These are phyloP conservation scores for Dothideomycetidae sp. DNA, from an alignment of 2,329 filamentous ascomycete genomes.

Conservation along the genomic window DNA sequence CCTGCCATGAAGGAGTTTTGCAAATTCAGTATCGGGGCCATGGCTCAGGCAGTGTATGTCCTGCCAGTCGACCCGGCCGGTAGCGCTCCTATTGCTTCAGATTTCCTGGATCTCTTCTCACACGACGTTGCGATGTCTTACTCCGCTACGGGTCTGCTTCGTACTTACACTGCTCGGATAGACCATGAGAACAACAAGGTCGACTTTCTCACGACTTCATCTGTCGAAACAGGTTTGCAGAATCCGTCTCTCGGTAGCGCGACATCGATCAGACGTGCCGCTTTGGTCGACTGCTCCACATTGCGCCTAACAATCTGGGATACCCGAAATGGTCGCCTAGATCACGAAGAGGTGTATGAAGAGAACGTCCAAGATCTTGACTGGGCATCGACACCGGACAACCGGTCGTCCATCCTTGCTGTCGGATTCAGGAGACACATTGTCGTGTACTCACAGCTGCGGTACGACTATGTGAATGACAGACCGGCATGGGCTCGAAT, in stretches of 20 bases:
- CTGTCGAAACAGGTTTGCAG: conserved; percentile 61
- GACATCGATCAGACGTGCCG: conserved; percentile 74
- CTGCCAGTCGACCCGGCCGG: conserved; percentile 80
- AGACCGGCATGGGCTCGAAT: conserved; percentile 82
- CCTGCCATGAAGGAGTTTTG: conserved; percentile 52
- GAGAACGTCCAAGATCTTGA: conserved; percentile 66
- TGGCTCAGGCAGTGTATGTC: conserved; percentile 36
- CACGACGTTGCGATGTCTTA: conserved; percentile 79
- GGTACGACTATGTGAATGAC: conserved; percentile 81
- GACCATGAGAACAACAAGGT: conserved; percentile 45
- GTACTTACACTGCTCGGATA: conserved; percentile 74
- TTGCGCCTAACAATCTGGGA: conserved; percentile 85
- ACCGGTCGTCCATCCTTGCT: conserved; percentile 65
- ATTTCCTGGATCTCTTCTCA: conserved; percentile 74
- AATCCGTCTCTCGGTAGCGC: conserved; percentile 68
- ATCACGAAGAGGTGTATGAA: conserved; percentile 59
- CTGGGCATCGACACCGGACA: conserved; percentile 85
- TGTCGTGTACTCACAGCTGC: conserved; percentile 68
- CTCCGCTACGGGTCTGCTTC: conserved; percentile 56
- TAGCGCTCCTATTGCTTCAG: conserved; percentile 52
- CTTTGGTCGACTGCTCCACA: conserved; percentile 59
- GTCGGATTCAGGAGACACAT: conserved; percentile 87
- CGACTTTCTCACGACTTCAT: conserved; percentile 72
- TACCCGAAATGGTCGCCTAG: conserved; percentile 62
- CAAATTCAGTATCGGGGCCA: conserved; percentile 49